These are phyloP conservation scores for Cornus florida DNA, from an alignment of 148 eudicot genomes.

Conservation along the genomic window DNA sequence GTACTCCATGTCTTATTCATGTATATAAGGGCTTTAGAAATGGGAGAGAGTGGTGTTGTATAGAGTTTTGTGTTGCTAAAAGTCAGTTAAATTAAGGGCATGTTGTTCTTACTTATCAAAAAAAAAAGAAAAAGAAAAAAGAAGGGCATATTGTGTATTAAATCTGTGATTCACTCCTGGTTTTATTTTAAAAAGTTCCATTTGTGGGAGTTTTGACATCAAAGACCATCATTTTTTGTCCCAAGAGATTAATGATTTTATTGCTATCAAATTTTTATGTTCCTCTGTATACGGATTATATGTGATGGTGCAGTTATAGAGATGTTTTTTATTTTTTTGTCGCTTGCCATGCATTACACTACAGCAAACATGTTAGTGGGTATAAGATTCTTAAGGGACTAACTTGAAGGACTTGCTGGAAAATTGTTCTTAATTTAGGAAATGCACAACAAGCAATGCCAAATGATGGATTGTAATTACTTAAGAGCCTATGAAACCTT, in stretches of 20 bases:
- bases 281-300: neutral
- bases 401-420: neutral
- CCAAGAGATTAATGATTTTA: neutral
- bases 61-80: neutral
- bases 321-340: neutral
- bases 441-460: neutral
- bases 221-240: neutral
- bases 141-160: too few species aligned
- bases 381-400: neutral
- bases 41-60: neutral
- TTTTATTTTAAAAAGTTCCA: too few species aligned
- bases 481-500: conserved; percentile 4
- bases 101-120: too few species aligned
- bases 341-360: neutral
- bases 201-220: neutral
- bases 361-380: neutral
- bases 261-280: neutral
- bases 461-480: neutral
- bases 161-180: neutral
- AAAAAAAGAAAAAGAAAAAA: too few species aligned
- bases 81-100: too few species aligned
- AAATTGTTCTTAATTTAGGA: neutral
- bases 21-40: neutral
- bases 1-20: neutral
- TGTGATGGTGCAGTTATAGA: neutral